Conservation (phyloP, 257 asterid genomes). For the Catharanthus roseus region DNA sequence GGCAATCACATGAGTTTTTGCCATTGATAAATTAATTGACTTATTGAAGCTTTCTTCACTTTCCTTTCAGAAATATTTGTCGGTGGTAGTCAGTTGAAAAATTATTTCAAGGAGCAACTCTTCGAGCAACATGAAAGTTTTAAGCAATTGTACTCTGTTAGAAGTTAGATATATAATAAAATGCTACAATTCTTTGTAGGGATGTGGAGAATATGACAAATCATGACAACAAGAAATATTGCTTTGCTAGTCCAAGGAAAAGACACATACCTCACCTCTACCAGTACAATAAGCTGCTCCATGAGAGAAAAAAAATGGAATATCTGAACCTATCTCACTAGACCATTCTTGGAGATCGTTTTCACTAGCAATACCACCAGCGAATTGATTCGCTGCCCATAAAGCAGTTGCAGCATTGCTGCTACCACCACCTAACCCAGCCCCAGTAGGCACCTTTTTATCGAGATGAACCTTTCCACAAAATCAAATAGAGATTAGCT, state of each 20-base stretch:
- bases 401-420: slow-evolving; percentile 98
- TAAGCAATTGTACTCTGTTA: neutral
- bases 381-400: slow-evolving; percentile 98
- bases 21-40: neutral
- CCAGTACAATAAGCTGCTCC: slow-evolving; percentile 98
- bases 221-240: neutral
- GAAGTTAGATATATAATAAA: neutral
- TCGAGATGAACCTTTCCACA: slow-evolving; percentile 74
- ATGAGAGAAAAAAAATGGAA: slow-evolving; percentile 90
- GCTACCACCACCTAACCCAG: slow-evolving; percentile 99
- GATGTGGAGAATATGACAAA: neutral
- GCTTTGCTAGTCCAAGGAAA: neutral
- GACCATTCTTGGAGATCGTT: slow-evolving; percentile 96
- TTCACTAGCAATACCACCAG: slow-evolving; percentile 76
- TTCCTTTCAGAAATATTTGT: neutral
- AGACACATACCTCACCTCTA: slow-evolving; percentile 77
- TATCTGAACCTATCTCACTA: slow-evolving; percentile 90
- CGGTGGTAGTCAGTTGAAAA: neutral
- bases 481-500: slow-evolving; percentile 8
- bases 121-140: neutral
- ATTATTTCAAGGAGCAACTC: neutral
- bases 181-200: neutral
- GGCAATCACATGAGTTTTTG: neutral
- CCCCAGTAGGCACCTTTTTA: slow-evolving; percentile 95
- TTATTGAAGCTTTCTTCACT: neutral